Conservation (phyloP, 805 yeast species). For the Blastobotrys peoriensis region DNA sequence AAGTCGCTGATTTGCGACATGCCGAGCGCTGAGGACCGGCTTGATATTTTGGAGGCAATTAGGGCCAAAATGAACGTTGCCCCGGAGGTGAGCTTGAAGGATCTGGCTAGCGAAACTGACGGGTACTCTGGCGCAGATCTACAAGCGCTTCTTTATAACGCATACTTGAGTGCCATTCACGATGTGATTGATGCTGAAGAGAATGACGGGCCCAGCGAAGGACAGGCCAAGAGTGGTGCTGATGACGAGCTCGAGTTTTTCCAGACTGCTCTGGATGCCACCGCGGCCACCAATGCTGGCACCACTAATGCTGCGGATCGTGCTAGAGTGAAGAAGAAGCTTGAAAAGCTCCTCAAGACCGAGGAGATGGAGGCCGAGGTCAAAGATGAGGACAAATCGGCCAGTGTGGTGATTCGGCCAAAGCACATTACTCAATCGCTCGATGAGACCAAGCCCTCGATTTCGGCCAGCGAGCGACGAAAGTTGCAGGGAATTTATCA, state of each 20-base stretch:
- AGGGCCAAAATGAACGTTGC: conserved; percentile 54
- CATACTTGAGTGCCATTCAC: conserved; percentile 75
- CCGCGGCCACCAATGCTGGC: background rate
- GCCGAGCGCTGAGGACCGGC: conserved; percentile 65
- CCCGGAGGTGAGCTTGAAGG: conserved; percentile 45
- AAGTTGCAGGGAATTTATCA: conserved; percentile 61
- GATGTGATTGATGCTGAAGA: conserved; percentile 37
- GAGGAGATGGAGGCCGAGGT: conserved; percentile 3
- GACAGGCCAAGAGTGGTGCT: conserved; percentile 13
- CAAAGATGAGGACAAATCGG: conserved; percentile 13
- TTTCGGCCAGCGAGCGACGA: conserved; percentile 61
- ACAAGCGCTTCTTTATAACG: conserved; percentile 88
- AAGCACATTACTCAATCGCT: conserved; percentile 58
- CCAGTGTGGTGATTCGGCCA: conserved; percentile 42
- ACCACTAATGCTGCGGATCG: conserved; percentile 13
- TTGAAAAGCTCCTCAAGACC: conserved; percentile 11
- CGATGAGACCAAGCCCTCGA: conserved; percentile 80
- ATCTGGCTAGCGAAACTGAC: conserved; percentile 52
- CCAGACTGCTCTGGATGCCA: conserved; percentile 6
- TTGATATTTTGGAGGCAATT: conserved; percentile 57
- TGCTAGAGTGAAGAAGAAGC: conserved; percentile 13
- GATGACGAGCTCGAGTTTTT: conserved; percentile 3
- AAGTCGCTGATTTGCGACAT: conserved; percentile 86
- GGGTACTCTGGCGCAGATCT: conserved; percentile 95
- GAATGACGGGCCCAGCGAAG: conserved; percentile 14